Percentiles rank a stretch among this genome's conserved stretches.
Conservation (phyloP, 2,329 filamentous ascomycete genomes). For the Nannizzia gypsea region DNA sequence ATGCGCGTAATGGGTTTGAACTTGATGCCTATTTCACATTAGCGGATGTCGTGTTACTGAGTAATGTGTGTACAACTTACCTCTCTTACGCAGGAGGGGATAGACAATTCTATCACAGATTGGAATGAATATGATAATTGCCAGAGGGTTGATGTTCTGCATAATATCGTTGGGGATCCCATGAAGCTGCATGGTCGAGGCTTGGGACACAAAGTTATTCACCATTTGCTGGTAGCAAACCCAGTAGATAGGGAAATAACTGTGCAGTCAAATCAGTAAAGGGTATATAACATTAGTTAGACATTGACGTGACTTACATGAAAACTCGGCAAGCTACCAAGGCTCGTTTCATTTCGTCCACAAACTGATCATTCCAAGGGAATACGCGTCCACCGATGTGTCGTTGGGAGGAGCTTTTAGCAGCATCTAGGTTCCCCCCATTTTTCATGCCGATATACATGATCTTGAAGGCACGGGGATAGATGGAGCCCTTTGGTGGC, state of each 20-base stretch:
- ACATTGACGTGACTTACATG: slow-evolving; percentile 34
- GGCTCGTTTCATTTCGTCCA: slow-evolving; percentile 59
- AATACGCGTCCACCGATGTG: slow-evolving; percentile 36
- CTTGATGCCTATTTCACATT: slow-evolving; percentile 36
- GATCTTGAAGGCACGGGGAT: slow-evolving; percentile 53
- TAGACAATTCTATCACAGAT: slow-evolving; percentile 57
- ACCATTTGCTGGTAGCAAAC: slow-evolving; percentile 57
- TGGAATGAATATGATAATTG: slow-evolving; percentile 63
- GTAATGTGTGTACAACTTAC: slow-evolving; percentile 5
- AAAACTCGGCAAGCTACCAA: slow-evolving; percentile 59
- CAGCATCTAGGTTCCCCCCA: slow-evolving; percentile 46
- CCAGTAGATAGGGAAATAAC: slow-evolving; percentile 53
- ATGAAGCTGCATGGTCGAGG: slow-evolving; percentile 48
- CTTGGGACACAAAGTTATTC: slow-evolving; percentile 56
- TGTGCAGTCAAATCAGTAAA: not conserved
- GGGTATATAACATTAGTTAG: not conserved
- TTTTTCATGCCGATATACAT: slow-evolving; percentile 41
- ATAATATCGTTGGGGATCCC: slow-evolving; percentile 68
- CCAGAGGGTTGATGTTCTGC: slow-evolving; percentile 62
- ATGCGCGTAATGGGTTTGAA: slow-evolving; percentile 71
- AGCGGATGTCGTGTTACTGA: not conserved
- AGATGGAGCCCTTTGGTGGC: slow-evolving; percentile 50
- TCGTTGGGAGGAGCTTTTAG: slow-evolving; percentile 54
- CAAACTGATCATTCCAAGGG: slow-evolving; percentile 57
- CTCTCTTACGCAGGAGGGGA: slow-evolving; percentile 50